Evolutionary conservation across 1,139 yeast species (phyloP).

Genomic region (Candida mesenterica): DNA sequence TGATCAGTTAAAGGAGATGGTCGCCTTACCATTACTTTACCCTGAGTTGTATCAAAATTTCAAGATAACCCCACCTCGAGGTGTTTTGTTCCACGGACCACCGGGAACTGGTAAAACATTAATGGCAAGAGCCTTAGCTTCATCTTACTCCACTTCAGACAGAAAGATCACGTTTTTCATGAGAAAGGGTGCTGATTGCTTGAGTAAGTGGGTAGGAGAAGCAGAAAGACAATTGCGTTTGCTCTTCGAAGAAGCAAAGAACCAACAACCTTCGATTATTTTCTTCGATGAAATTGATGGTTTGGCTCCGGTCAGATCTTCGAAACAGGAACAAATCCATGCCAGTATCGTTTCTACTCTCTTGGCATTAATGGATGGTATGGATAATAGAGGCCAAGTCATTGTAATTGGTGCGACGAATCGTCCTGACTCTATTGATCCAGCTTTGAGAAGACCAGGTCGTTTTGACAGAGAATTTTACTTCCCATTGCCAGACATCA

Average conservation of each 20-base stretch:
- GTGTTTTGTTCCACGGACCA: conserved; percentile 97
- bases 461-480: conserved; percentile 96
- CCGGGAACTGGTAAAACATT: conserved; percentile 99
- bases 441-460: conserved; percentile 96
- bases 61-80: conserved; percentile 94
- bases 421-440: conserved; percentile 96
- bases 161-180: conserved; percentile 91
- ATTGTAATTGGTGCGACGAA: conserved; percentile 98
- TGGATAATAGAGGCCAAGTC: conserved; percentile 96
- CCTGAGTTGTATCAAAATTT: conserved; percentile 93
- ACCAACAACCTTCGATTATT: conserved; percentile 92
- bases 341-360: conserved; percentile 95
- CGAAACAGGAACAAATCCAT: conserved; percentile 96
- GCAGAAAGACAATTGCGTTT: conserved; percentile 93
- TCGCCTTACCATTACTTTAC: conserved; percentile 84
- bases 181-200: conserved; percentile 98
- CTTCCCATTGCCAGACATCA: conserved; percentile 86
- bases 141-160: conserved; percentile 81
- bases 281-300: conserved; percentile 98
- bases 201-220: conserved; percentile 99
- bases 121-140: conserved; percentile 97
- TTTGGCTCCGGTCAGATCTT: conserved; percentile 93
- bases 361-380: conserved; percentile 97
- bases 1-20: conserved; percentile 94
- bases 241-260: conserved; percentile 92